phyloP scores from a whole-genome alignment of 768 basidiomycete genomes.

The Strobilomyces echinocephalus region DNA sequence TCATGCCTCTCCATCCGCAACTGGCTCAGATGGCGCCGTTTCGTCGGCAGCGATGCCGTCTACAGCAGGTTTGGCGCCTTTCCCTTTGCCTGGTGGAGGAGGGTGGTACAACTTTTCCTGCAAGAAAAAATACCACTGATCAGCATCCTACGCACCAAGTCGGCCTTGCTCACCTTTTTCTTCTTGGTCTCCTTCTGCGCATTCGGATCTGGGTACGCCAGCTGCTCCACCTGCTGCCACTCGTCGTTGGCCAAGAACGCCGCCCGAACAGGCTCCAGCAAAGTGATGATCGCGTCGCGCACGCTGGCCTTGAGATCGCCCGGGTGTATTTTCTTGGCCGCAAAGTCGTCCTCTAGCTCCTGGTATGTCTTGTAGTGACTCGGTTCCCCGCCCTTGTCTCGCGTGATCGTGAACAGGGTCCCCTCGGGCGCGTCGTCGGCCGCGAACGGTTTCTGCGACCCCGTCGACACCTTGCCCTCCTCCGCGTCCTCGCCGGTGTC shows the following conservation, averaged over 20 bases:
- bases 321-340: slow-evolving; percentile 75
- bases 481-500: slow-evolving; percentile 37
- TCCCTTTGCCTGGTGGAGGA: slow-evolving; percentile 77
- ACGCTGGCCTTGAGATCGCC: slow-evolving; percentile 84
- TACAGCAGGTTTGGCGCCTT: slow-evolving; percentile 32
- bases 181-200: slow-evolving; percentile 56
- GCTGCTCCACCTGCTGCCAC: slow-evolving; percentile 70
- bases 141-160: background rate
- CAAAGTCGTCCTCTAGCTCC: slow-evolving; percentile 70
- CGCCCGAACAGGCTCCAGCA: slow-evolving; percentile 78
- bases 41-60: slow-evolving; percentile 6
- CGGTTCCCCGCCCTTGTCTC: slow-evolving; percentile 71
- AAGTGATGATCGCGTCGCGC: slow-evolving; percentile 61
- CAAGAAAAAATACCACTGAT: background rate
- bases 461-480: slow-evolving; percentile 43
- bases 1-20: slow-evolving; percentile 8
- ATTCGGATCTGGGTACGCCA: slow-evolving; percentile 82
- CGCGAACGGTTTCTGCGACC: slow-evolving; percentile 60
- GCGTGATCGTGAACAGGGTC: slow-evolving; percentile 72
- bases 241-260: slow-evolving; percentile 73
- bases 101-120: slow-evolving; percentile 82
- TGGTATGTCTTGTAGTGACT: slow-evolving; percentile 68
- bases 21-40: background rate
- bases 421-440: slow-evolving; percentile 69
- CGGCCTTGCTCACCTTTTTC: slow-evolving; percentile 43